These are phyloP conservation scores for Chlamydomonas reinhardtii DNA, from an alignment of 163 green algal genomes.

Conservation along the genomic window DNA sequence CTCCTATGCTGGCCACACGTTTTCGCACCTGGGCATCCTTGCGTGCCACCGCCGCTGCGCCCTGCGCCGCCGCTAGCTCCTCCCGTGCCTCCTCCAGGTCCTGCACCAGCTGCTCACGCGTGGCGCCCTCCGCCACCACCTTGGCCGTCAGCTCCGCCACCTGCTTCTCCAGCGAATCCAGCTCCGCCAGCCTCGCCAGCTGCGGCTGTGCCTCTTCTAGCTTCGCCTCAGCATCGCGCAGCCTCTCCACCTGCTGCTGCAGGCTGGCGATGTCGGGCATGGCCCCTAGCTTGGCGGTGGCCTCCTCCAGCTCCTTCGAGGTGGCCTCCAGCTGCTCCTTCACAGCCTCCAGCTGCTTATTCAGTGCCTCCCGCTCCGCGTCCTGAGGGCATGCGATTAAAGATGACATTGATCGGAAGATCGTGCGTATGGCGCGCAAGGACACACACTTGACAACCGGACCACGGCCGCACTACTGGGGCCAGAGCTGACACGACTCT, in stretches of 20 bases:
- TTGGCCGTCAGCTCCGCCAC: conserved; percentile 20
- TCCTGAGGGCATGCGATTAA: background rate
- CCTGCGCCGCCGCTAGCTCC: conserved; percentile 32
- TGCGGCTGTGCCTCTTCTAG: conserved; percentile 4
- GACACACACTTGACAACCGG: too few relatives aligned
- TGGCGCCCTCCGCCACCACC: conserved; percentile 1
- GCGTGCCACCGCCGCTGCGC: conserved; percentile 4
- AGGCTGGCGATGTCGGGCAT: conserved; percentile 26
- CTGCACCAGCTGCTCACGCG: background rate
- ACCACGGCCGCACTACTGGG: too few relatives aligned
- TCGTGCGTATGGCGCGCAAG: too few relatives aligned
- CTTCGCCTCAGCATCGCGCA: conserved; percentile 12
- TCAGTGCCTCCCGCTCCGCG: background rate
- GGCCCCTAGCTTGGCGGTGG: background rate
- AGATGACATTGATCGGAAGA: too few relatives aligned
- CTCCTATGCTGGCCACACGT: too few relatives aligned
- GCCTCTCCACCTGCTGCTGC: background rate
- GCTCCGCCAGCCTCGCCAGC: conserved; percentile 4
- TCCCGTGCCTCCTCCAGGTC: conserved; percentile 24
- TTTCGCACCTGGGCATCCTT: conserved; percentile 40
- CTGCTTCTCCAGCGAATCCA: conserved; percentile 23
- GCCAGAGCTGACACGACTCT: too few relatives aligned
- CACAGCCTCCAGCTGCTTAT: background rate
- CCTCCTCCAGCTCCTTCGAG: conserved; percentile 8
- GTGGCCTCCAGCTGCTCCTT: background rate